phyloP scores from a whole-genome alignment of 139 green algal species.

The Edaphochlamys debaryana region DNA sequence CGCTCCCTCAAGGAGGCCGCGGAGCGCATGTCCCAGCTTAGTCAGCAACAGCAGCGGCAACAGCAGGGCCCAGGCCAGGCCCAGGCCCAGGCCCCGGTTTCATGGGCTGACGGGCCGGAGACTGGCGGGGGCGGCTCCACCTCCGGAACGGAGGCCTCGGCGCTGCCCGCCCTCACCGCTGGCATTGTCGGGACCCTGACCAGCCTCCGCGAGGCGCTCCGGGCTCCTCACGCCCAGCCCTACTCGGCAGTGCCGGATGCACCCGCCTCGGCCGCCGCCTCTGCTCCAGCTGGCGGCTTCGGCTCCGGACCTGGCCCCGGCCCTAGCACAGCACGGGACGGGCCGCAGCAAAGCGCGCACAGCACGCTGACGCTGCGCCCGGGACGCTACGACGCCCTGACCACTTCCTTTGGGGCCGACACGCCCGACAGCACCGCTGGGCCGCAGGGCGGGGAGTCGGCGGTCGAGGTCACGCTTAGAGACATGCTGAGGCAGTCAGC shows the following conservation, averaged over 20 bases:
- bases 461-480: constrained; percentile 1
- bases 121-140: neutral
- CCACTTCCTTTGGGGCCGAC: neutral
- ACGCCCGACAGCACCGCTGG: too few relatives aligned
- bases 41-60: neutral
- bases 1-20: neutral
- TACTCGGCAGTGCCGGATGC: neutral
- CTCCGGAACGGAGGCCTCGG: neutral
- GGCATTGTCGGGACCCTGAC: constrained; percentile 19
- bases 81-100: too few relatives aligned
- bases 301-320: too few relatives aligned
- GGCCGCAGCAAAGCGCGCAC: neutral
- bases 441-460: too few relatives aligned
- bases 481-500: neutral
- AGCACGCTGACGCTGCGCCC: neutral
- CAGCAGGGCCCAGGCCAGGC: too few relatives aligned
- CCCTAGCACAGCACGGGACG: neutral
- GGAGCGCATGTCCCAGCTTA: neutral
- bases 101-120: too few relatives aligned
- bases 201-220: constrained; percentile 21
- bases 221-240: neutral
- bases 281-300: neutral
- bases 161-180: constrained; percentile 4
- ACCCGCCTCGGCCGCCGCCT: neutral
- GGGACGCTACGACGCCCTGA: neutral